These are phyloP conservation scores for Lactifluus volemus DNA, from an alignment of 768 basidiomycete species.

Conservation along the genomic window DNA sequence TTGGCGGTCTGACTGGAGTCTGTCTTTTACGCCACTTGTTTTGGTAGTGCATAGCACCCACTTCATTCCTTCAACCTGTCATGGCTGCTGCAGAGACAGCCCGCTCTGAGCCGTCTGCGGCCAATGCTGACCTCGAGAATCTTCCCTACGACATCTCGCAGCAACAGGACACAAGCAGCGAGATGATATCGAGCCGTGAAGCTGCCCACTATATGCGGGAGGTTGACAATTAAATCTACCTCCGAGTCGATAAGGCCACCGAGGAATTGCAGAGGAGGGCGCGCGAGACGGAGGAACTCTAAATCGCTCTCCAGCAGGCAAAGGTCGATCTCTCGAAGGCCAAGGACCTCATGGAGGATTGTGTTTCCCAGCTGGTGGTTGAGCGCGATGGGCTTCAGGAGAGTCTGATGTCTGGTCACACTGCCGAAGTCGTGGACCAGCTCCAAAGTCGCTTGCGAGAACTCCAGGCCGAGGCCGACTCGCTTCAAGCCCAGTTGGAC, in stretches of 20 bases:
- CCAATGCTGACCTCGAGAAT: constrained; percentile 14
- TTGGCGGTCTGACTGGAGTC: constrained; percentile 80
- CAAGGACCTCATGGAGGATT: not conserved
- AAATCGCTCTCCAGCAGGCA: constrained; percentile 3
- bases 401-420: constrained; percentile 21
- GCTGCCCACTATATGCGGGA: not conserved
- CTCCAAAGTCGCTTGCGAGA: constrained; percentile 15
- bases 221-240: constrained; percentile 5
- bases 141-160: constrained; percentile 1
- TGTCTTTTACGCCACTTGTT: constrained; percentile 54
- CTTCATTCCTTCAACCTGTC: not conserved
- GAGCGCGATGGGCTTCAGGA: constrained; percentile 27
- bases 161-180: constrained; percentile 1
- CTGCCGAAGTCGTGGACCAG: constrained; percentile 14
- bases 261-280: constrained; percentile 5
- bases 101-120: constrained; percentile 13
- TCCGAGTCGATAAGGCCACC: not conserved
- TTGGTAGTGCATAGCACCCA: constrained; percentile 10
- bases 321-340: constrained; percentile 1
- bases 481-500: constrained; percentile 11
- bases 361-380: constrained; percentile 10
- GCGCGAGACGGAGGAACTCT: constrained; percentile 7
- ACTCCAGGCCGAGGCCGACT: not conserved
- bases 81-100: constrained; percentile 27
- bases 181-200: not conserved